phyloP scores from a whole-genome alignment of 108 stramenopile species.

The Pelagomonas calceolata region DNA sequence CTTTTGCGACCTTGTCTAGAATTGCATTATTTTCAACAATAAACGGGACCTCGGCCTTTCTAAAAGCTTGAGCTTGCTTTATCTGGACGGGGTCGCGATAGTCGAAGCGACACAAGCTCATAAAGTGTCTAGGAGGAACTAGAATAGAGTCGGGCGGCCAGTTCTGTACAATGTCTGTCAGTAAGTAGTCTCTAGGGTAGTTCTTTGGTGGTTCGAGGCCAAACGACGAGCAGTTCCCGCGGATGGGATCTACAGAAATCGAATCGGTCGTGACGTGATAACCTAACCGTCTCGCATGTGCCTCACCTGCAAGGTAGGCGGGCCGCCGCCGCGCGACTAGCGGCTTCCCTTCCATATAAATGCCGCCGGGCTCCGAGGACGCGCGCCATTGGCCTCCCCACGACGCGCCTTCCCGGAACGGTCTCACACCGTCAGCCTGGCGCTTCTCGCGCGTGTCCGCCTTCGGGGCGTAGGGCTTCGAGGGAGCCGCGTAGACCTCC shows the following conservation, averaged over 20 bases:
- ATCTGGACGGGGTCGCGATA: conserved; percentile 40
- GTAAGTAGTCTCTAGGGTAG: background rate
- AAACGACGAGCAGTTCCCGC: background rate
- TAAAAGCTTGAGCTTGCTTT: conserved; percentile 65
- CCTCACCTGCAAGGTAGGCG: background rate
- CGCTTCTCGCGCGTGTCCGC: too few relatives aligned
- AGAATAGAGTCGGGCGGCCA: background rate
- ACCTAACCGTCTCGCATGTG: background rate
- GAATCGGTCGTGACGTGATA: background rate
- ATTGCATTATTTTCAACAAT: background rate
- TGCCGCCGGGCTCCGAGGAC: background rate
- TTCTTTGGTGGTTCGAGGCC: background rate
- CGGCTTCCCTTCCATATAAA: background rate
- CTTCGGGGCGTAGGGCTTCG: too few relatives aligned
- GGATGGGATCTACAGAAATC: background rate
- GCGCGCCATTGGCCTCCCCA: background rate
- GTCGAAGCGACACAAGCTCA: background rate
- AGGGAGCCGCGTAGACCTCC: too few relatives aligned
- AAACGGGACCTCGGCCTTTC: conserved; percentile 84
- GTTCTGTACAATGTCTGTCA: background rate
- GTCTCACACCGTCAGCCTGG: too few relatives aligned
- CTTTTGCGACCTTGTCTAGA: background rate
- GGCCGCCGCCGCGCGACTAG: background rate
- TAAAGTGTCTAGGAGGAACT: background rate
- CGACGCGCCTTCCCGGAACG: too few relatives aligned